These are phyloP conservation scores for Naumovozyma dairenensis DNA, from an alignment of 805 yeast species.

Conservation along the genomic window DNA sequence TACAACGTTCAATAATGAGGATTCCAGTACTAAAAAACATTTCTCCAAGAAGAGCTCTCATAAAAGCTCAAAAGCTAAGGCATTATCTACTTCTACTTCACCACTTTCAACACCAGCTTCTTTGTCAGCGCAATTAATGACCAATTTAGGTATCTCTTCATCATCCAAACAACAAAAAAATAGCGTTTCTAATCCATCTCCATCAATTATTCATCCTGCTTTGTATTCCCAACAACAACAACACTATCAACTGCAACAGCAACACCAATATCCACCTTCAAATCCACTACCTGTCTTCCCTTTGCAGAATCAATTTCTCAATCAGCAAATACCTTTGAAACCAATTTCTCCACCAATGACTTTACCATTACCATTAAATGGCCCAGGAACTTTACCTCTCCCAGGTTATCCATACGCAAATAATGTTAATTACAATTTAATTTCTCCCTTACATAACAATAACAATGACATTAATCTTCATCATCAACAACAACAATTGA, in stretches of 20 bases:
- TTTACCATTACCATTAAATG: neutral
- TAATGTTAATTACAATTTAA: constrained; percentile 2
- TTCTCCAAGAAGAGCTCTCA: too few relatives aligned
- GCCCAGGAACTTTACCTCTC: constrained; percentile 1
- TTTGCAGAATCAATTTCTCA: too few relatives aligned
- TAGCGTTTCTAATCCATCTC: constrained; percentile 1
- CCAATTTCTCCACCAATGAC: constrained; percentile 1
- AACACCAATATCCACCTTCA: neutral
- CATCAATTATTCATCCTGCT: neutral
- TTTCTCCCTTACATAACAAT: neutral
- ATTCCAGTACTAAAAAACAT: too few relatives aligned
- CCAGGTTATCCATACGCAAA: constrained; percentile 6
- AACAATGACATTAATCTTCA: too few relatives aligned
- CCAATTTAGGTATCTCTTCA: neutral
- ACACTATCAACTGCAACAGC: neutral
- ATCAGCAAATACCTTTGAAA: too few relatives aligned
- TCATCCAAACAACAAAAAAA: neutral
- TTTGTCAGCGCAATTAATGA: constrained; percentile 5
- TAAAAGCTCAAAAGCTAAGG: too few relatives aligned
- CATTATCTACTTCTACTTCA: too few relatives aligned
- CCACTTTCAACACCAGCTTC: constrained; percentile 11
- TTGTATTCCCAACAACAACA: neutral
- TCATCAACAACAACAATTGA: too few relatives aligned
- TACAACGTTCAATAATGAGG: too few relatives aligned
- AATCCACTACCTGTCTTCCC: too few relatives aligned